These are phyloP conservation scores for Vaccinium darrowii DNA, from an alignment of 148 eudicot genomes.

Conservation along the genomic window DNA sequence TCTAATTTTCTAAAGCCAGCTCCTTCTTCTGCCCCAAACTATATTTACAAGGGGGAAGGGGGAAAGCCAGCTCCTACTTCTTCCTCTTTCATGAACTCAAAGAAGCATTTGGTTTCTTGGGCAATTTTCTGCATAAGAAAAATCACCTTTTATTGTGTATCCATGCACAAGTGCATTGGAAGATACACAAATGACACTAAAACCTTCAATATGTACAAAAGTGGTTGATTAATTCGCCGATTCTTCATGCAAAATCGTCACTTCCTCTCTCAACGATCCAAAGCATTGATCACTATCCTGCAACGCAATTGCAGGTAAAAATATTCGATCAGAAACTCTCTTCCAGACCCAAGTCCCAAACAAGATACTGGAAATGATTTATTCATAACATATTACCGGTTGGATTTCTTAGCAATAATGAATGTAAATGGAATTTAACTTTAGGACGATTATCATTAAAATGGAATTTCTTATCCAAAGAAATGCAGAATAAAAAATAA, in stretches of 20 bases:
- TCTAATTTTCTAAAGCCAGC: neutral
- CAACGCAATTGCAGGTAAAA: slow-evolving; percentile 2
- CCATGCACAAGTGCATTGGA: neutral
- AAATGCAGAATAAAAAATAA: neutral
- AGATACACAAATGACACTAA: neutral
- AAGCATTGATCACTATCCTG: slow-evolving; percentile 74
- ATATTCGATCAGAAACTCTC: neutral
- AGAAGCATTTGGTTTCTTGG: slow-evolving; percentile 2
- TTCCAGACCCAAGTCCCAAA: neutral
- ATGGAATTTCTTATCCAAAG: neutral
- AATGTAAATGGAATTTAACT: too few species aligned
- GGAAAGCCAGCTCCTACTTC: neutral
- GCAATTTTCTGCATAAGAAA: neutral
- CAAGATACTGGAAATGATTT: neutral
- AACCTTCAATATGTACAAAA: slow-evolving; percentile 1
- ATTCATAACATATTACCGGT: neutral
- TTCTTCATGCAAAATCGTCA: slow-evolving; percentile 12
- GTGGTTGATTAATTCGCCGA: neutral
- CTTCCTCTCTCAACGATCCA: slow-evolving; percentile 55
- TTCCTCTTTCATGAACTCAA: slow-evolving; percentile 2
- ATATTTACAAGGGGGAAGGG: neutral
- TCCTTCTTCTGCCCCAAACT: neutral
- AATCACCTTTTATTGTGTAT: neutral
- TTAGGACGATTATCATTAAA: neutral
- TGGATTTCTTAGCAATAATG: too few species aligned